Conservation (phyloP, 163 green algal genomes). For the Scenedesmus sp. region DNA sequence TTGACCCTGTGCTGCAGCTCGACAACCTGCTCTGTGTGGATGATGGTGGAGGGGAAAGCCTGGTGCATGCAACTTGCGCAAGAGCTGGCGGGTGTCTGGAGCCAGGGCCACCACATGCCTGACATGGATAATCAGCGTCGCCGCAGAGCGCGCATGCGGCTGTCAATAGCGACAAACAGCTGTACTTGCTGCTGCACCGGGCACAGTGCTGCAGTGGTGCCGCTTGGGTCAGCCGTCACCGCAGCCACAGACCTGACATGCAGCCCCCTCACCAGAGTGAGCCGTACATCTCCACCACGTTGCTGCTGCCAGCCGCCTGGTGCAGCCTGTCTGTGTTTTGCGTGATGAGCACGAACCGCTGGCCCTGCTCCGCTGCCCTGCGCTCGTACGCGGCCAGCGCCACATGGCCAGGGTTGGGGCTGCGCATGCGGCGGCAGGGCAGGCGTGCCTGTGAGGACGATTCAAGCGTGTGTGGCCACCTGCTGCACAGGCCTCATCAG, state of each 20-base stretch:
- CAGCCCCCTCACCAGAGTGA: constrained; percentile 44
- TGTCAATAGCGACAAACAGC: too few species aligned
- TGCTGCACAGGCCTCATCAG: background rate
- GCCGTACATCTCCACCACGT: constrained; percentile 59
- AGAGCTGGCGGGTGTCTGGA: background rate
- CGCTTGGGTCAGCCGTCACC: too few species aligned
- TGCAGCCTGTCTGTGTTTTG: constrained; percentile 64
- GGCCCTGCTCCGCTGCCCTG: constrained; percentile 37
- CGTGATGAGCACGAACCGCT: constrained; percentile 57
- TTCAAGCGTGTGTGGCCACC: too few species aligned
- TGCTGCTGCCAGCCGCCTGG: constrained; percentile 54
- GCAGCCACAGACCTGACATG: background rate
- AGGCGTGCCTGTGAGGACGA: too few species aligned
- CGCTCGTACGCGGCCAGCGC: constrained; percentile 57
- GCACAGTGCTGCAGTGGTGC: too few species aligned
- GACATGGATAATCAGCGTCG: too few species aligned
- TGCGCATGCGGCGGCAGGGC: background rate
- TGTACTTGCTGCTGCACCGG: too few species aligned
- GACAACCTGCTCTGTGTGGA: too few species aligned
- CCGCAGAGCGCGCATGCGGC: too few species aligned
- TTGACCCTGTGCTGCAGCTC: too few species aligned
- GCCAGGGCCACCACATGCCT: too few species aligned
- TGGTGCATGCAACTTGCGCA: background rate
- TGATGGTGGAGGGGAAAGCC: too few species aligned
- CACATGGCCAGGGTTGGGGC: constrained; percentile 50